Evolutionary conservation across 768 basidiomycete genomes (phyloP), one percentile per base, ranked within the genome.

Genomic region (Leccinum uliginosum): DNA sequence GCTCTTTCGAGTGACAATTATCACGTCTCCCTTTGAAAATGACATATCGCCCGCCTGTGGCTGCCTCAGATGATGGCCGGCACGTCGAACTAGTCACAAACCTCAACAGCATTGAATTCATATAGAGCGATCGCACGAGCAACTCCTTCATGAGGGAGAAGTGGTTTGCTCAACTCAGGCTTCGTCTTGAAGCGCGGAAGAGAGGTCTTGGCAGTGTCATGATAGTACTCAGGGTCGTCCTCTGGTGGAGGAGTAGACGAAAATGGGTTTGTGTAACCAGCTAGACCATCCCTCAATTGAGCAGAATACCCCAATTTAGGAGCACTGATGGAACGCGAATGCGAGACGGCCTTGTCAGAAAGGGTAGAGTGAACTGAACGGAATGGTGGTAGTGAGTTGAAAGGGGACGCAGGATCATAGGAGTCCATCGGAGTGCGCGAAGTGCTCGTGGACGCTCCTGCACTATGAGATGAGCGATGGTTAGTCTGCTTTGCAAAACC

Each of bases 1-100:
- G 59, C 83, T 91, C 75, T 81, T 89, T 69, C 85, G 75, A 11
- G 80, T 83, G 21, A 93, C 75, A 15, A 72, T 76, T 49, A 93
- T 87, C 14, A 92, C 78, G 59, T 91, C 86, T 1, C 90, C 90
- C 66, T 85, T 91, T 14, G 73, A 76, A 65, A 93, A 90, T 0
- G 87, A 86, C 47, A 93, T 64, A 67, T 93, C 90, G 2, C 88
- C 90, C 10, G 74, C 67, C 87, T 91, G n/a, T 52, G n/a, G 21
- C 27, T 5, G 26, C 62, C 26, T 55, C 21, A 53, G 62, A 29
- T 50, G 40, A 62, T 19, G 40, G 40, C 24, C 52, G 7, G 21
- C 26, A n/a, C 8, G 54, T 40, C 44, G 9, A 51, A 47, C 30
- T 30, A 47, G 26, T 23, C 15, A 65, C 74, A 40, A 62, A 86